Base-by-base conservation (phyloP, 345 rosid species). In the Hypericum perforatum region DNA sequence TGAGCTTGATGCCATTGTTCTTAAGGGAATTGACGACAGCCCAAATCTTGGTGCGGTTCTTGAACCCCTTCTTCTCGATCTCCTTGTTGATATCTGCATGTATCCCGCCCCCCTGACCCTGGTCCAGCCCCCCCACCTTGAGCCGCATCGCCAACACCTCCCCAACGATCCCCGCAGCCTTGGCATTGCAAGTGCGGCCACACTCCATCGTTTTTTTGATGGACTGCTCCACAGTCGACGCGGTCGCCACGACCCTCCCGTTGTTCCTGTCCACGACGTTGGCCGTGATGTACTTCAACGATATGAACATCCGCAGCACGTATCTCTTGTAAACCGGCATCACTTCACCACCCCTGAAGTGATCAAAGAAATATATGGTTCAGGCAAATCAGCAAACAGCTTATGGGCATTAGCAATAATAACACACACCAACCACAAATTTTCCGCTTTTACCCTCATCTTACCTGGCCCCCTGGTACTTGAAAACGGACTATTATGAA, bases 101-200 rank as follows among this genome's bases (percentile, higher is more conserved):
- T 11, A 86, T 82, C 7, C 91, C 91, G 63, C 86, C 72, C 63
- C 92, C 94, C 29, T 76, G 76, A 37, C 94, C 96, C 37, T 80
- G 76, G 53, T 90, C 91, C 37, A 90, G 84, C 15, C 87, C 94
- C 71, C 84, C 84, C 51, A 81, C 85, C 72, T 77, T 90, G 36
- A 84, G 76, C 56, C 84, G 69, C 97, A 86, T 84, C 0, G 91
- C 86, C 64, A 84, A 60, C 65, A 82, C 97, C 71, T 86, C 85
- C 47, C 96, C 91, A 0, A 81, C 82, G 8, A 84, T 72, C 29
- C 78, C 62, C 5, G 96, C 91, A 1, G 96, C 85, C 61, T 90
- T 84, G 43, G 91, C 94, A 59, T 86, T 86, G 72, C 85, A 77
- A 37, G 86, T 70, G 45, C 94, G 82, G 5, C 85, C 82, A 50